Base-by-base conservation (phyloP, 257 asterid species). In the Verbena officinalis region DNA sequence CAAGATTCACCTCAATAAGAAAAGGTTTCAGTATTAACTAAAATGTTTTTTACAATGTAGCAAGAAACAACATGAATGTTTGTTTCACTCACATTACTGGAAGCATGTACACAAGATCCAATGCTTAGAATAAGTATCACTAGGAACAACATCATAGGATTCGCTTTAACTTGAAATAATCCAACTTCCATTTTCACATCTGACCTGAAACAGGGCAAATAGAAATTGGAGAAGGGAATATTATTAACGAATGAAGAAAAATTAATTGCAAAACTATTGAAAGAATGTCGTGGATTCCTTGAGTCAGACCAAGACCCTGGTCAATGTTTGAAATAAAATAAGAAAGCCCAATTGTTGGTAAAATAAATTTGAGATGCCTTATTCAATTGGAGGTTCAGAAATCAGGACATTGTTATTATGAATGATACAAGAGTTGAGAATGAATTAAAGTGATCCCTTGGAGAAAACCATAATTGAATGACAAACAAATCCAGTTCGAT, bases 71-170 rank as follows among this genome's bases (percentile, higher is more conserved):
- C 13, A 46, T 52, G 19, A 56, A 39, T 49, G 22, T 36, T 9
- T 36, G 40, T 19, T 54, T 7, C 39, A 75, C 85, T 77, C 49
- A 83, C 84, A 62, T 58, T 33, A 63, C 40, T 73, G 15, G 75
- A 64, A 48, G 65, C 71, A 50, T 38, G 30, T 21, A 56, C 36
- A n/a, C 36, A 64, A 23, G 44, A 65, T 16, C 59, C 56, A 59
- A 54, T 45, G 70, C 52, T 22, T 4, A 71, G 27, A 50, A 78
- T 55, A 44, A 71, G 43, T 13, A 83, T 53, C 53, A 69, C 54
- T 7, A 62, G 46, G 33, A 65, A 12, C 45, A 23, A 55, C 15
- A 66, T 44, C 42, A 55, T 16, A 17, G 19, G 62, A 69, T 39
- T 22, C 1, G 21, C 24, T 55, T 55, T 69, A 22, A 10, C 55